These are phyloP conservation scores for Euphrasia arctica DNA, from an alignment of 305 asterid species.

Conservation along the genomic window DNA sequence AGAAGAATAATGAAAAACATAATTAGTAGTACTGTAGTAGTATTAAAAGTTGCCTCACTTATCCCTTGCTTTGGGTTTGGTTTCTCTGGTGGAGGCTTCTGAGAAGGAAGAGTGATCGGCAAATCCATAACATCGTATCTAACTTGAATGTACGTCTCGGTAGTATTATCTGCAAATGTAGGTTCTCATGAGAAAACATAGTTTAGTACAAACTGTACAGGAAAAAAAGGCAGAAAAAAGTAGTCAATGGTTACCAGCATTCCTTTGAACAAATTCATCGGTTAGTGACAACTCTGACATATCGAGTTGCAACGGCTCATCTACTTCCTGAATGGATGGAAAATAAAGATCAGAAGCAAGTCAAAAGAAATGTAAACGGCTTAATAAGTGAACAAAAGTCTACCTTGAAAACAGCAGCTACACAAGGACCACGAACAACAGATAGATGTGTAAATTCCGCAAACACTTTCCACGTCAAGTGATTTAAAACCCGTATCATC, in stretches of 20 bases:
- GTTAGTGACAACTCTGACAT: slow-evolving; percentile 78
- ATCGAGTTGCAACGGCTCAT: slow-evolving; percentile 90
- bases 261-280: slow-evolving; percentile 63
- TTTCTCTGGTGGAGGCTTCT: slow-evolving; percentile 88
- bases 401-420: slow-evolving; percentile 84
- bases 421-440: slow-evolving; percentile 85
- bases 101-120: slow-evolving; percentile 81
- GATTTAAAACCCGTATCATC: slow-evolving; percentile 92
- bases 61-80: slow-evolving; percentile 98
- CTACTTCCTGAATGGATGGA: slow-evolving; percentile 47
- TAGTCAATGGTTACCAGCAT: slow-evolving; percentile 44
- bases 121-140: slow-evolving; percentile 83
- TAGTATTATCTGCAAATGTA: slow-evolving; percentile 43
- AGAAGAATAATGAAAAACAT: background rate
- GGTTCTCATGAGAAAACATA: too few species aligned
- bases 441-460: slow-evolving; percentile 92
- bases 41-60: slow-evolving; percentile 44
- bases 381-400: too few species aligned
- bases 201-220: too few species aligned
- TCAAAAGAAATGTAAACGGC: too few species aligned
- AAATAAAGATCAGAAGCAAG: too few species aligned
- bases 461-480: slow-evolving; percentile 99
- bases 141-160: slow-evolving; percentile 64
- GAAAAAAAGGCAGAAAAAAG: slow-evolving; percentile 19
- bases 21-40: background rate